phyloP scores from a whole-genome alignment of 257 asterid species.

The Penstemon eatonii region DNA sequence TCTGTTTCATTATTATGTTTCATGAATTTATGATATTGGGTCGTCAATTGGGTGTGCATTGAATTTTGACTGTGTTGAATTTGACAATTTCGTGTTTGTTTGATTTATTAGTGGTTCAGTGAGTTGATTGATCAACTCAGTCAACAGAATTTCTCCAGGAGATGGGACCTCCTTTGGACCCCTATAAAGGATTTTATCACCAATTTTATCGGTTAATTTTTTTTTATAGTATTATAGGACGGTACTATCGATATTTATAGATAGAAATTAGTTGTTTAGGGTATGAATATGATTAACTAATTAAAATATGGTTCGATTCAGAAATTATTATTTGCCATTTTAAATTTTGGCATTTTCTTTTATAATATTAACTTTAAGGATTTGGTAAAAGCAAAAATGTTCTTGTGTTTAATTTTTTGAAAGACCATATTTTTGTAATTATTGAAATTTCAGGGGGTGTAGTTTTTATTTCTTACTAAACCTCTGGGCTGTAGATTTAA shows the following conservation, averaged over 20 bases:
- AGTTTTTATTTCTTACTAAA: too few relatives aligned
- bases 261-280: slow-evolving; percentile 6
- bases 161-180: slow-evolving; percentile 25
- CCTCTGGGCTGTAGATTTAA: too few relatives aligned
- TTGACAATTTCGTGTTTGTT: slow-evolving; percentile 8
- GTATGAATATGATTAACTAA: background rate
- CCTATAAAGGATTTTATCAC: background rate
- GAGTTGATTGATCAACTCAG: slow-evolving; percentile 2
- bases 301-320: too few relatives aligned
- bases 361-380: too few relatives aligned
- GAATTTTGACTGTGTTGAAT: slow-evolving; percentile 1
- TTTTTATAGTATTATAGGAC: background rate
- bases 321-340: too few relatives aligned
- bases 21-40: background rate
- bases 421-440: too few relatives aligned
- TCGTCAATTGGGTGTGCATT: slow-evolving; percentile 9
- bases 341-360: too few relatives aligned
- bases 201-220: too few relatives aligned
- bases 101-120: background rate
- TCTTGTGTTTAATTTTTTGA: too few relatives aligned
- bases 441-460: too few relatives aligned
- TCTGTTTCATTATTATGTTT: slow-evolving; percentile 7
- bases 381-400: too few relatives aligned
- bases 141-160: slow-evolving; percentile 21
- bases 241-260: background rate